Evolutionary conservation across 495 filamentous ascomycete genomes (phyloP).

Genomic region (Monascus purpureus): DNA sequence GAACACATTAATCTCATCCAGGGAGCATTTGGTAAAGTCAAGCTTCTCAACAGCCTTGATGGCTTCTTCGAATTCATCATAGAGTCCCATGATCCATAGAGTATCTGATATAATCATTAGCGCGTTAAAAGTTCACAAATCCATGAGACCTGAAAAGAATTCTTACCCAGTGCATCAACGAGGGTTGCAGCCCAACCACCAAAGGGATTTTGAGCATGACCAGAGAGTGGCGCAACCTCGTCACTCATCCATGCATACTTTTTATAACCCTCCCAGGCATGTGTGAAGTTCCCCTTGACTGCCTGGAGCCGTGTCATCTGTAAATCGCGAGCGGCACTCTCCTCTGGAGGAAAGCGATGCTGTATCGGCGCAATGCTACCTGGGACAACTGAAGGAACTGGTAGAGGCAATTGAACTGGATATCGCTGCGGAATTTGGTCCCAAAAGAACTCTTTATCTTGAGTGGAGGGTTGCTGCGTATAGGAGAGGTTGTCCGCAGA

Average conservation of each 20-base stretch:
- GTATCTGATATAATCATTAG: slow-evolving; percentile 47
- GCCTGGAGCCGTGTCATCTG: slow-evolving; percentile 4
- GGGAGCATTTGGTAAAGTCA: slow-evolving; percentile 47
- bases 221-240: slow-evolving; percentile 48
- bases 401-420: too few relatives aligned
- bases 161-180: slow-evolving; percentile 50
- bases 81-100: slow-evolving; percentile 76
- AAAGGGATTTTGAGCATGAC: slow-evolving; percentile 46
- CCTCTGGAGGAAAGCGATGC: too few relatives aligned
- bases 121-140: not conserved
- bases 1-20: slow-evolving; percentile 28
- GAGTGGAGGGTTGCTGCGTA: too few relatives aligned
- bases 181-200: slow-evolving; percentile 74
- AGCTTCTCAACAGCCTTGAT: slow-evolving; percentile 49
- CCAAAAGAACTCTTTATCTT: too few relatives aligned
- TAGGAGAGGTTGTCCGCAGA: too few relatives aligned
- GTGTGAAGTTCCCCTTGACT: slow-evolving; percentile 45
- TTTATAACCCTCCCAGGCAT: slow-evolving; percentile 52
- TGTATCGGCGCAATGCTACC: too few relatives aligned
- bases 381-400: too few relatives aligned
- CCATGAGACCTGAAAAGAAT: not conserved
- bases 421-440: too few relatives aligned
- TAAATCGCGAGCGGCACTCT: too few relatives aligned
- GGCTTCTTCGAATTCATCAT: slow-evolving; percentile 66
- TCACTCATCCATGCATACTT: slow-evolving; percentile 54